Evolutionary conservation across 2,329 filamentous ascomycete species (phyloP).

Genomic region (Westerdykella ornata): DNA sequence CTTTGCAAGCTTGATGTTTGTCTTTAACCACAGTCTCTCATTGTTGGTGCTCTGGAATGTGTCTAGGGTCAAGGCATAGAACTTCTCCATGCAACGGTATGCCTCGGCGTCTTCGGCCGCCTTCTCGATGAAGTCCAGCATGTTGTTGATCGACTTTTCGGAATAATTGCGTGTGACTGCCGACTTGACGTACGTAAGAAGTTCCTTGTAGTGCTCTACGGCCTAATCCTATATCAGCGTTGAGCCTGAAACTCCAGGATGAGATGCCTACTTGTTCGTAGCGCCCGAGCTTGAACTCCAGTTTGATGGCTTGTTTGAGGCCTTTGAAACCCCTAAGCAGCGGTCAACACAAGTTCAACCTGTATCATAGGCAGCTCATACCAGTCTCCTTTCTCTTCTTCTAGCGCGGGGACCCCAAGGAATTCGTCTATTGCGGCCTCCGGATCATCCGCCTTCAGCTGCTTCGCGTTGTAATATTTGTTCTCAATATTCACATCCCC

Average conservation of each 20-base stretch:
- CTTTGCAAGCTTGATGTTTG: slow-evolving; percentile 92
- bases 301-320: slow-evolving; percentile 94
- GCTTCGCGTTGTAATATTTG: slow-evolving; percentile 99
- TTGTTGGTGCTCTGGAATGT: slow-evolving; percentile 98
- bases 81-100: slow-evolving; percentile 80
- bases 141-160: slow-evolving; percentile 98
- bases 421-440: slow-evolving; percentile 89
- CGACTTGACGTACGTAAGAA: slow-evolving; percentile 94
- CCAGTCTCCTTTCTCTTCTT: slow-evolving; percentile 94
- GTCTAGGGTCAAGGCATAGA: slow-evolving; percentile 87
- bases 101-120: slow-evolving; percentile 65
- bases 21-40: slow-evolving; percentile 94
- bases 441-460: slow-evolving; percentile 81
- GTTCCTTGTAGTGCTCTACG: slow-evolving; percentile 84
- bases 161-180: slow-evolving; percentile 97
- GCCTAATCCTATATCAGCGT: slow-evolving; percentile 52
- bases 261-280: slow-evolving; percentile 63
- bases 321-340: slow-evolving; percentile 76
- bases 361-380: slow-evolving; percentile 25
- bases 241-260: not conserved
- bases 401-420: slow-evolving; percentile 73
- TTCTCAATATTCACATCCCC: slow-evolving; percentile 96
- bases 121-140: slow-evolving; percentile 97
- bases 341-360: slow-evolving; percentile 12
- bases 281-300: slow-evolving; percentile 86